Base-by-base conservation (phyloP, 495 filamentous ascomycete genomes). In the Penicillium crystallinum region DNA sequence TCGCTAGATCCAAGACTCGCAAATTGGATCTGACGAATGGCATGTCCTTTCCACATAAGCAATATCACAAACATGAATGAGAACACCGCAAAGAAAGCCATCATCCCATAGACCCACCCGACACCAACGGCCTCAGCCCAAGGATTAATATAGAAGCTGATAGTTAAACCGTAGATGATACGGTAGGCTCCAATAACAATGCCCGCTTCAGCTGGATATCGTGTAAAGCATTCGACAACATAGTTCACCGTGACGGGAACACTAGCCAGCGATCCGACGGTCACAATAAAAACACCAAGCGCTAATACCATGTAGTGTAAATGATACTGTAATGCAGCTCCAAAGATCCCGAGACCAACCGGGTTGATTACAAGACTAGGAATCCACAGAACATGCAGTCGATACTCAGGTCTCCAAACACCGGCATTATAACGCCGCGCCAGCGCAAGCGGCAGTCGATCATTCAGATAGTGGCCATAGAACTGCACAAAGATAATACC, bases 61-160 rank as follows among this genome's bases (percentile, higher is more conserved):
- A 69, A 38, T 59, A 65, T 56, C 7, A 62, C 59, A 36, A 75
- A 69, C 14, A 67, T 40, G 51, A 71, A 74, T 1, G 64, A 62
- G 19, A 74, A 57, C 7, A 76, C 47, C 6, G 62, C 62, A 55
- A 79, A 76, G 43, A 80, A 74, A 0, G 74, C 74, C 66, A 71
- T 71, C 68, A 75, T 79, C 0, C 77, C 77, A 63, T 74, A 80
- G 0, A 75, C 70, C 77, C 77, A 81, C 10, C 76, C 75, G 11
- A 77, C 54, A 25, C 61, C 66, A 1, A 80, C 74, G 33, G 59
- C 64, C 6, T 53, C 70, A 8, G 69, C 67, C 76, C 77, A 81
- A 2, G 65, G 61, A 35, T 70, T 61, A 42, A 79, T 70, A 53
- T 71, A 79, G 51, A 81, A 81, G 43, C 67, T 69, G 11, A 79